phyloP scores from a whole-genome alignment of 1,284 basidiomycete species.

The Chalciporus sp. region DNA sequence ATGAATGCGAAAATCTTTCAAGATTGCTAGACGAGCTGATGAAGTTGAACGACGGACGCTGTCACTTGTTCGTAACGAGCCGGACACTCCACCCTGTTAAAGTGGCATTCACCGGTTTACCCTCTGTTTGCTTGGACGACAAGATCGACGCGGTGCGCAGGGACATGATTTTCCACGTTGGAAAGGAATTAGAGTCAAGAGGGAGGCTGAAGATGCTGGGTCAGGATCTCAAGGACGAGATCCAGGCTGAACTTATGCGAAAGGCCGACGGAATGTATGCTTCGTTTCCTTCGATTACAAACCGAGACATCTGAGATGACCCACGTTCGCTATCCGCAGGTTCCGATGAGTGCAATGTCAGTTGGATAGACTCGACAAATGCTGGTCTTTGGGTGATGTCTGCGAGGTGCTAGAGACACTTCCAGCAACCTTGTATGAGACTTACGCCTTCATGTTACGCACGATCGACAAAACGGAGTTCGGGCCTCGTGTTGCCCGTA shows the following conservation, averaged over 20 bases:
- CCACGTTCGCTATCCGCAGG: background rate
- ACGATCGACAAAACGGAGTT: background rate
- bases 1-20: slow-evolving; percentile 10
- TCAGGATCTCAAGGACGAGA: background rate
- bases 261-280: slow-evolving; percentile 15
- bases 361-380: slow-evolving; percentile 1
- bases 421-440: background rate
- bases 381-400: background rate
- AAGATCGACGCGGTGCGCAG: background rate
- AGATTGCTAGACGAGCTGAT: background rate
- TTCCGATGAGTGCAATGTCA: slow-evolving; percentile 18
- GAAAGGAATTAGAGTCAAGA: slow-evolving; percentile 2
- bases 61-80: slow-evolving; percentile 11
- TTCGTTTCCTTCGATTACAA: background rate
- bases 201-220: background rate
- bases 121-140: background rate
- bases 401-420: slow-evolving; percentile 1
- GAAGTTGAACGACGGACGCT: background rate
- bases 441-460: slow-evolving; percentile 4
- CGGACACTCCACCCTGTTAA: background rate
- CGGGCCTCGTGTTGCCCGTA: background rate
- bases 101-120: background rate
- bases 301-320: too few relatives aligned
- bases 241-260: background rate
- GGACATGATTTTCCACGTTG: slow-evolving; percentile 8